Conservation (phyloP, 176 grass and related monocot species). For the Rhynchospora tenuis region DNA sequence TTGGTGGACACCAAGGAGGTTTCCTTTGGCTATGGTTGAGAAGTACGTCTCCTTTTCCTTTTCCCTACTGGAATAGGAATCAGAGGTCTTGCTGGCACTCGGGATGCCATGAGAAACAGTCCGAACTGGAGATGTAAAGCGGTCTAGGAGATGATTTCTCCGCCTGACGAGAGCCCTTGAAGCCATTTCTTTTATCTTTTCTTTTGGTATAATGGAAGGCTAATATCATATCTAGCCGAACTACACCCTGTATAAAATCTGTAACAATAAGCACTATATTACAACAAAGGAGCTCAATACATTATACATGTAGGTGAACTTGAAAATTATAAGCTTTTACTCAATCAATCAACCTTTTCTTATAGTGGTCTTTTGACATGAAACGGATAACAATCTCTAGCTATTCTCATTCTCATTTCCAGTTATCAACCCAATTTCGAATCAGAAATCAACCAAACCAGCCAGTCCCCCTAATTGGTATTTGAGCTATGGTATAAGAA, state of each 20-base stretch:
- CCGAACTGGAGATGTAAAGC: conserved; percentile 20
- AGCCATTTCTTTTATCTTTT: conserved; percentile 56
- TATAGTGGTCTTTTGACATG: background rate
- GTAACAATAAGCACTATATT: background rate
- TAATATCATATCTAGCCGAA: conserved; percentile 38
- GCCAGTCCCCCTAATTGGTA: no score
- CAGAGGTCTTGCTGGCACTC: conserved; percentile 27
- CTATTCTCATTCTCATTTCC: no score
- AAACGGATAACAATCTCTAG: background rate
- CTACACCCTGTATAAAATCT: conserved; percentile 42
- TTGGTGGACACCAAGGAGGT: conserved; percentile 15
- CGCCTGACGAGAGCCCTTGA: conserved; percentile 62
- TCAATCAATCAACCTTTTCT: background rate
- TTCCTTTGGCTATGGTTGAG: conserved; percentile 21
- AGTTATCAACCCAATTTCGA: no score
- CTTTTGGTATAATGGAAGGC: conserved; percentile 38
- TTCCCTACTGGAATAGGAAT: conserved; percentile 16
- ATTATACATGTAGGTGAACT: background rate
- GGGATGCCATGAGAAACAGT: conserved; percentile 35
- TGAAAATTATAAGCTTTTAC: background rate
- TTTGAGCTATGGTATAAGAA: no score
- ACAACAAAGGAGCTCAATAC: conserved; percentile 8
- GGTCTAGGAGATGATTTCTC: conserved; percentile 44
- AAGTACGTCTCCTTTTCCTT: conserved; percentile 16
- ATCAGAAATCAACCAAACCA: no score